These are phyloP conservation scores for Marasmius tenuissimus DNA, from an alignment of 1,284 basidiomycete genomes.

Conservation along the genomic window DNA sequence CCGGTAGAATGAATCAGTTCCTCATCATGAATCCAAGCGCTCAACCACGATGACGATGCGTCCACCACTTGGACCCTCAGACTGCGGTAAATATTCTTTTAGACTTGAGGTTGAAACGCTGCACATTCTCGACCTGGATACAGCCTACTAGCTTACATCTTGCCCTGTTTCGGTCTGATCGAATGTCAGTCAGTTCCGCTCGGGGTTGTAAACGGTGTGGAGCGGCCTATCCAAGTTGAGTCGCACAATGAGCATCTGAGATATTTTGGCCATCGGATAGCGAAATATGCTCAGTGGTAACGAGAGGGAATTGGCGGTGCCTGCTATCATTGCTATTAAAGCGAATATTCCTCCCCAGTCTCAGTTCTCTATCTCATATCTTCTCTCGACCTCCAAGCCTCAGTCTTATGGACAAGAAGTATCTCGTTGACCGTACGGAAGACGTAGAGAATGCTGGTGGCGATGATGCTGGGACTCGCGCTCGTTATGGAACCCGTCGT, in stretches of 20 bases:
- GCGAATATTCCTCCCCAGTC: not conserved
- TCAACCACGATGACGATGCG: too few relatives aligned
- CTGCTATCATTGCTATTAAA: not conserved
- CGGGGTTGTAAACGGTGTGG: too few relatives aligned
- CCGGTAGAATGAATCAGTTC: too few relatives aligned
- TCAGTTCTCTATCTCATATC: not conserved
- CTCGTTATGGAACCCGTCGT: not conserved
- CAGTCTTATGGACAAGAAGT: not conserved
- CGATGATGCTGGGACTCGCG: not conserved
- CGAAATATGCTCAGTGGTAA: not conserved
- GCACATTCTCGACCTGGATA: too few relatives aligned
- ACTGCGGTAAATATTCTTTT: too few relatives aligned
- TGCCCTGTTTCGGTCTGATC: too few relatives aligned
- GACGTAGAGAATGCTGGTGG: not conserved
- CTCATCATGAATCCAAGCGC: too few relatives aligned
- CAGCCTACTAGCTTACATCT: too few relatives aligned
- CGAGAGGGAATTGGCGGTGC: not conserved
- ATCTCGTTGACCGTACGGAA: not conserved
- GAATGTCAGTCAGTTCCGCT: too few relatives aligned
- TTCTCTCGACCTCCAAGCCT: not conserved
- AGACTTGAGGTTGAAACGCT: too few relatives aligned
- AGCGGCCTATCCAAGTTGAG: too few relatives aligned
- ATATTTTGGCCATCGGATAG: slow-evolving; percentile 3
- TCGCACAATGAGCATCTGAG: not conserved
- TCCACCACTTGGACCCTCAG: too few relatives aligned